These are phyloP conservation scores for Phoma sp. DNA, from an alignment of 2,329 filamentous ascomycete genomes.

Conservation along the genomic window DNA sequence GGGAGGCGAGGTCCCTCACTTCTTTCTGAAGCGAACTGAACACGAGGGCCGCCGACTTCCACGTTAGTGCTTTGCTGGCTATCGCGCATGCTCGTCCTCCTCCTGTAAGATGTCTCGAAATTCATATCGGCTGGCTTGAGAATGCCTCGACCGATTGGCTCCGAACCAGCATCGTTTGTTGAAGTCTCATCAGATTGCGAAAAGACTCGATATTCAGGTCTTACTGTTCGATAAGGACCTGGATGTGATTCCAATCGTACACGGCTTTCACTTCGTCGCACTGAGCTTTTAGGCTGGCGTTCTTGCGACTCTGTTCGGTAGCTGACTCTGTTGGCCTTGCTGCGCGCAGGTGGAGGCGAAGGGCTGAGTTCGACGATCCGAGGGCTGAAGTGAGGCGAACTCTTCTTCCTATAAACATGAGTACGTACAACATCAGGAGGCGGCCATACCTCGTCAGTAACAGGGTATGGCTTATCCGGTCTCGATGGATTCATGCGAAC, in stretches of 20 bases:
- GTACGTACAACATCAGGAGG: constrained; percentile 34
- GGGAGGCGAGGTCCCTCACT: constrained; percentile 3
- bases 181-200: constrained; percentile 27
- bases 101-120: constrained; percentile 25
- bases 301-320: constrained; percentile 28
- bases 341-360: constrained; percentile 29
- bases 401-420: constrained; percentile 28
- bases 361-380: constrained; percentile 33
- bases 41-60: constrained; percentile 38
- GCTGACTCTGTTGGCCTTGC: constrained; percentile 19
- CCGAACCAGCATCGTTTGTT: constrained; percentile 19
- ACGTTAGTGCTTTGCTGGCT: constrained; percentile 38
- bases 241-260: constrained; percentile 36
- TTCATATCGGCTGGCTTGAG: constrained; percentile 28
- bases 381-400: constrained; percentile 16
- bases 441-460: constrained; percentile 29
- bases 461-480: constrained; percentile 1
- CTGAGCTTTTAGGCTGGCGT: constrained; percentile 13
- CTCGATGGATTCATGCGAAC: constrained; percentile 13
- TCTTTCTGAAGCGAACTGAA: constrained; percentile 36
- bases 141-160: constrained; percentile 33
- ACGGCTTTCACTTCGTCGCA: constrained; percentile 23
- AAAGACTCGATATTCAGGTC: constrained; percentile 24
- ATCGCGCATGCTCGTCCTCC: constrained; percentile 23
- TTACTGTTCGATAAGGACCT: constrained; percentile 29